Evolutionary conservation across 2,329 filamentous ascomycete genomes (phyloP).

Genomic region (Fusarium torulosum): DNA sequence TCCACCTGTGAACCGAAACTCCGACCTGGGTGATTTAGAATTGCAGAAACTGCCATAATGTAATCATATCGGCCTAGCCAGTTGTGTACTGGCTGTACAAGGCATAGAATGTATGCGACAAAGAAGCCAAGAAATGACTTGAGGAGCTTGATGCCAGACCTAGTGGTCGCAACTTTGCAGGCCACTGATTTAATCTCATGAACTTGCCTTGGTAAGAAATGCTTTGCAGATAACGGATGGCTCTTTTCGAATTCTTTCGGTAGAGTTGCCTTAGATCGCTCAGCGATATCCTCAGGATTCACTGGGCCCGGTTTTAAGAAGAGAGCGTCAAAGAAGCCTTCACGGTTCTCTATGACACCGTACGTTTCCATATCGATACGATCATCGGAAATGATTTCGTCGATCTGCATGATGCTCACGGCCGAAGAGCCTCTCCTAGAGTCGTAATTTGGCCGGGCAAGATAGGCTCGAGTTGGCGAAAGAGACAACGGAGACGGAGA

Average conservation of each 20-base stretch:
- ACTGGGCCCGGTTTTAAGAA: slow-evolving; percentile 60
- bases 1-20: slow-evolving; percentile 69
- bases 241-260: slow-evolving; percentile 61
- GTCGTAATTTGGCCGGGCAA: slow-evolving; percentile 38
- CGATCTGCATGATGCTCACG: slow-evolving; percentile 52
- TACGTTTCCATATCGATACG: slow-evolving; percentile 57
- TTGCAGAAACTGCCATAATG: slow-evolving; percentile 67
- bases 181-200: slow-evolving; percentile 58
- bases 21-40: slow-evolving; percentile 69
- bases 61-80: slow-evolving; percentile 68
- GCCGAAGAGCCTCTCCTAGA: slow-evolving; percentile 48
- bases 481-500: not conserved
- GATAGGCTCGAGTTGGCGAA: slow-evolving; percentile 27
- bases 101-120: slow-evolving; percentile 66
- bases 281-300: slow-evolving; percentile 56
- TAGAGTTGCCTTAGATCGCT: slow-evolving; percentile 59
- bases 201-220: slow-evolving; percentile 63
- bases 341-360: slow-evolving; percentile 59
- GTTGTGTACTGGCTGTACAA: slow-evolving; percentile 61
- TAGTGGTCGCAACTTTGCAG: slow-evolving; percentile 59
- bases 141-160: slow-evolving; percentile 63
- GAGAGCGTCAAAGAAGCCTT: slow-evolving; percentile 62
- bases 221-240: slow-evolving; percentile 60
- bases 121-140: slow-evolving; percentile 70
- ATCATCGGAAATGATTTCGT: slow-evolving; percentile 52